Base-by-base conservation (phyloP, 805 yeast genomes). In the Kuraishia piskuri region DNA sequence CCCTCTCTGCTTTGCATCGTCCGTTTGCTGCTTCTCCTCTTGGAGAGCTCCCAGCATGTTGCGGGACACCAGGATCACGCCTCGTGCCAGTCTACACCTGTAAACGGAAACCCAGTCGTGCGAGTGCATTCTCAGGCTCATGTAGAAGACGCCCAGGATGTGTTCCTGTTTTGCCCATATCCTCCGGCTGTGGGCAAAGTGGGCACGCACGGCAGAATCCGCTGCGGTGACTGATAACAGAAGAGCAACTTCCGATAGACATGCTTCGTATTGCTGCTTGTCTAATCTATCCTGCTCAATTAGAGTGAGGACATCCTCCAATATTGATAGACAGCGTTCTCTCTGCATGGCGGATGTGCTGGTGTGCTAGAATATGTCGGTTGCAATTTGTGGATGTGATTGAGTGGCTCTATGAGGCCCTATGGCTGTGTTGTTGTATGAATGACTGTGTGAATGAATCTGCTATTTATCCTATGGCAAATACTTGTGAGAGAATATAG, bases 121-220 rank as follows among this genome's bases (percentile, higher is more conserved):
- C 12, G 20, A 20, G 10, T 3, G 12, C 8, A 22, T 19, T 17
- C 24, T 19, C 7, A 36, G 26, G n/a, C 10, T 12, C 19, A 20
- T 25, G 21, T 21, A 22, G 22, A 49, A 49, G 20, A 44, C 14
- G 19, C 54, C 55, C 5, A 55, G 44, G n/a, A 47, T 51, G 22
- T 59, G 59, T 22, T 52, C 52, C 36, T 56, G 49, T 22, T 59
- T 59, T 8, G 61, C 26, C 63, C 64, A 61, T 8, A 62, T 55
- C 5, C 63, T 58, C 2, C 60, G 51, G 4, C 61, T 59, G 25
- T 53, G 55, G 24, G 61, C 58, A 12, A 62, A 50, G n/a, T 56
- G 19, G 19, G n/a, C 19, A 19, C 73, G 12, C 59, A 65, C 6
- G 52, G 58, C 2, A 20, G 22, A 14, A n/a, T 21, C 51, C 9